Base-by-base conservation (phyloP, 2,329 filamentous ascomycete genomes). In the Seiridium unicorne region DNA sequence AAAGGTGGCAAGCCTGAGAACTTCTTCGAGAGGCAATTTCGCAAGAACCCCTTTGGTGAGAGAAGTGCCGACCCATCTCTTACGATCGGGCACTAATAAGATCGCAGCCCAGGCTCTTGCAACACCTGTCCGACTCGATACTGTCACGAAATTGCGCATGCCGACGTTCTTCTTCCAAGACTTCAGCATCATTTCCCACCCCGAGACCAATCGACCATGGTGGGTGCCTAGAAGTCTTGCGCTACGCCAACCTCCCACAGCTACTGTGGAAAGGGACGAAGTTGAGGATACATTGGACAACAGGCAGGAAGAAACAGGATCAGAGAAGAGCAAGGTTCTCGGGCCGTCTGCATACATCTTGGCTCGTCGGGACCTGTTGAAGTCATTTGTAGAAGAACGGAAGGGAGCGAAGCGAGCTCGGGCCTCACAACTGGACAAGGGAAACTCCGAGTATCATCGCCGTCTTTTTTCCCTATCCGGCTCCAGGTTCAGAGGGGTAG, bases 21-120 rank as follows among this genome's bases (percentile, higher is more conserved):
- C 34, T 75, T 76, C 2, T 84, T 91, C 61, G 84, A 88, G 67
- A 79, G 77, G 60, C 81, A 84, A 61, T 74, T 92, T 1, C 76
- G 76, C 36, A 79, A 79, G 44, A 93, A 90, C 64, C 79, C 87
- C 2, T 92, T 84, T 65, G 89, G 88, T 89, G 76, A 36, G 76
- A 10, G 57, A 42, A 31, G 36, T 5, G 35, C 10, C 6, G 11
- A 10, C 34, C n/a, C 5, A 8, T 5, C 34, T 18, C 36, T 47
- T 13, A 26, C 13, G 7, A 11, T 9, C 51, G 11, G 32, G 47
- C 18, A 32, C 47, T 35, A 10, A 49, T 32, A 7, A 26, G 10
- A 49, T 34, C 35, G 8, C 58, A 90, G 89, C 89, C 3, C 80
- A 80, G 49, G 84, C 86, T 5, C 80, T 93, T 31, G 83, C 84